phyloP scores from a whole-genome alignment of 306 rosid species.

The Alnus rubra region DNA sequence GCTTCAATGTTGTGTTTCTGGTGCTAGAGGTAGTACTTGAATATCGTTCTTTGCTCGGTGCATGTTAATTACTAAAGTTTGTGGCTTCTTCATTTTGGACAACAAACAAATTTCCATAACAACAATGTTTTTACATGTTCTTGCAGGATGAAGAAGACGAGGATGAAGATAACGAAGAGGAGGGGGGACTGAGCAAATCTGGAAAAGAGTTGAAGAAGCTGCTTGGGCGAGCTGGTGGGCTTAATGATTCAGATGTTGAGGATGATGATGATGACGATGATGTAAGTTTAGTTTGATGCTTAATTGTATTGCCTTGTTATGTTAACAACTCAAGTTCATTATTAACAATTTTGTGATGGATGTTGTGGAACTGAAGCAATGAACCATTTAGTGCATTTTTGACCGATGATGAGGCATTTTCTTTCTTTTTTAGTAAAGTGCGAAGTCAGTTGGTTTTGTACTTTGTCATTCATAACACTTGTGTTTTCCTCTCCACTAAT shows the following conservation, averaged over 20 bases:
- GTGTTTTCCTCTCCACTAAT: slow-evolving; percentile 22
- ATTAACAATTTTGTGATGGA: not conserved
- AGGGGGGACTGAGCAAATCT: slow-evolving; percentile 88
- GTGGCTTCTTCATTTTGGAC: not conserved
- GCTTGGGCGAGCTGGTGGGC: slow-evolving; percentile 70
- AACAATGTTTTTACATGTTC: slow-evolving; percentile 6
- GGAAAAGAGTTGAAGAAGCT: slow-evolving; percentile 95
- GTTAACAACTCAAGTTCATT: not conserved
- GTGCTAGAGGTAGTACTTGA: not conserved
- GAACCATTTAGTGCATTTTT: not conserved
- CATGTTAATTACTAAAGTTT: not conserved
- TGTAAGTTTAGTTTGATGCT: slow-evolving; percentile 34
- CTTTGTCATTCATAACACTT: not conserved
- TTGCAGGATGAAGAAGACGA: slow-evolving; percentile 84
- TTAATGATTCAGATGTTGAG: slow-evolving; percentile 82
- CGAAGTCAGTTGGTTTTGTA: not conserved
- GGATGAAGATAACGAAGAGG: slow-evolving; percentile 78
- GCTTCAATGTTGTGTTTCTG: not conserved
- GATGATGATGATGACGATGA: slow-evolving; percentile 68
- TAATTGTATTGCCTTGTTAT: not conserved
- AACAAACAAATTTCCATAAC: not conserved
- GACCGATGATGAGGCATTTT: not conserved
- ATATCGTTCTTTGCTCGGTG: not conserved
- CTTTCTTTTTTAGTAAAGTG: not conserved
- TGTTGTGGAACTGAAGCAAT: not conserved